A percentile compares a stretch with the other conserved stretches of the same genome.
These are phyloP conservation scores for Trichophyton simii DNA, from an alignment of 2,329 filamentous ascomycete species.

Conservation along the genomic window DNA sequence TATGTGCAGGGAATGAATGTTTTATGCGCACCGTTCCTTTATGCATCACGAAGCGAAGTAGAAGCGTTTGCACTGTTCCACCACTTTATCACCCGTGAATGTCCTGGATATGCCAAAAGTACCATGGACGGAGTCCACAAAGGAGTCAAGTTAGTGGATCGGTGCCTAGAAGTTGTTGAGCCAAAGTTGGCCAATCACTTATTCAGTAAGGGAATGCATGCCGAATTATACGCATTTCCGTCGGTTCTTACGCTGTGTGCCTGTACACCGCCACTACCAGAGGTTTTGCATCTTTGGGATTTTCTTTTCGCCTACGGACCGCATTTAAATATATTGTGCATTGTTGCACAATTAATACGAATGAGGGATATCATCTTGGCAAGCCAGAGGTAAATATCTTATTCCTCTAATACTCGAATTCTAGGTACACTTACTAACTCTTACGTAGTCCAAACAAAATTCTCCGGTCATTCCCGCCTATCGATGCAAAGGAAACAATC, in stretches of 20 bases:
- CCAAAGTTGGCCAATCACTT: constrained; percentile 75
- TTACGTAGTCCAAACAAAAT: constrained; percentile 73
- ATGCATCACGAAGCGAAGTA: constrained; percentile 84
- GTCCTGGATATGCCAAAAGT: constrained; percentile 84
- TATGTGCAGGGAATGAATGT: constrained; percentile 99
- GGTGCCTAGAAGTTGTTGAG: constrained; percentile 82
- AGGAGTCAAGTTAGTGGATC: constrained; percentile 81
- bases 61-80: constrained; percentile 91
- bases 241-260: constrained; percentile 89
- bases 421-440: constrained; percentile 4
- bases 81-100: constrained; percentile 73
- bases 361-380: constrained; percentile 73
- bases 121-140: constrained; percentile 96
- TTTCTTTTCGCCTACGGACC: constrained; percentile 93
- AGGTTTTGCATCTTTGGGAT: constrained; percentile 90
- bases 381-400: constrained; percentile 56
- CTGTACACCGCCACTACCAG: constrained; percentile 85
- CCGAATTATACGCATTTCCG: constrained; percentile 92
- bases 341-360: constrained; percentile 85
- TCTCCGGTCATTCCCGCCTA: constrained; percentile 70
- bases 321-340: constrained; percentile 89
- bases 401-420: neutral
- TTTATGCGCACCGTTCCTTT: constrained; percentile 85
- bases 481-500: constrained; percentile 75
- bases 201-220: constrained; percentile 72